These are phyloP conservation scores for Trichoderma guizhouense DNA, from an alignment of 2,329 filamentous ascomycete species.

Conservation along the genomic window DNA sequence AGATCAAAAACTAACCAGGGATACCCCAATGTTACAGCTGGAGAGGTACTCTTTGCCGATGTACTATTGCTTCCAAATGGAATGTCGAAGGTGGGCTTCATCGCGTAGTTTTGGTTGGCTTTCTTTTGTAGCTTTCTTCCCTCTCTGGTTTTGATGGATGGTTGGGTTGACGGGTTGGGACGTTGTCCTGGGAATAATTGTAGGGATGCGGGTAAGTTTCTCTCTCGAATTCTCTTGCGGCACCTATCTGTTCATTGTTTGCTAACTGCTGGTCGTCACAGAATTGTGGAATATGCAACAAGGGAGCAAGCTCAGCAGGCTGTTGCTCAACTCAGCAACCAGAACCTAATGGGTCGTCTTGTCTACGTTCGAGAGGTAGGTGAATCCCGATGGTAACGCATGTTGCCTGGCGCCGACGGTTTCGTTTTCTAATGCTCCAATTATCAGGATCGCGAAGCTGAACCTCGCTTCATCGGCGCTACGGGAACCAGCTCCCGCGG, in stretches of 20 bases:
- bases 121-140: slow-evolving; percentile 68
- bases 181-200: slow-evolving; percentile 77
- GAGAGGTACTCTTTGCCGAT: slow-evolving; percentile 99
- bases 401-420: neutral
- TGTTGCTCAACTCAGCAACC: slow-evolving; percentile 96
- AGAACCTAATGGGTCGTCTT: slow-evolving; percentile 96
- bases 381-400: slow-evolving; percentile 3
- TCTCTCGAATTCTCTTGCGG: neutral
- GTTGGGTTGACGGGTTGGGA: slow-evolving; percentile 99
- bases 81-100: slow-evolving; percentile 99
- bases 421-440: neutral
- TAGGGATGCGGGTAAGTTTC: slow-evolving; percentile 98
- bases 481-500: slow-evolving; percentile 56
- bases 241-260: neutral
- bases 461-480: slow-evolving; percentile 88
- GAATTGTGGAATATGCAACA: slow-evolving; percentile 99
- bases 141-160: slow-evolving; percentile 72
- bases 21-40: slow-evolving; percentile 59
- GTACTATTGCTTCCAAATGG: slow-evolving; percentile 99
- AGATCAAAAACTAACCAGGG: slow-evolving; percentile 38
- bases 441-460: slow-evolving; percentile 86
- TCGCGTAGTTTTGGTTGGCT: slow-evolving; percentile 84
- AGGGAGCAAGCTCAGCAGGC: slow-evolving; percentile 98
- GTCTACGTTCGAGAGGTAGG: slow-evolving; percentile 96
- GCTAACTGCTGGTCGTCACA: slow-evolving; percentile 34